A percentile compares a stretch with the other conserved stretches of the same genome.
Evolutionary conservation across 345 rosid genomes (phyloP).

Genomic region (Hibiscus trionum): DNA sequence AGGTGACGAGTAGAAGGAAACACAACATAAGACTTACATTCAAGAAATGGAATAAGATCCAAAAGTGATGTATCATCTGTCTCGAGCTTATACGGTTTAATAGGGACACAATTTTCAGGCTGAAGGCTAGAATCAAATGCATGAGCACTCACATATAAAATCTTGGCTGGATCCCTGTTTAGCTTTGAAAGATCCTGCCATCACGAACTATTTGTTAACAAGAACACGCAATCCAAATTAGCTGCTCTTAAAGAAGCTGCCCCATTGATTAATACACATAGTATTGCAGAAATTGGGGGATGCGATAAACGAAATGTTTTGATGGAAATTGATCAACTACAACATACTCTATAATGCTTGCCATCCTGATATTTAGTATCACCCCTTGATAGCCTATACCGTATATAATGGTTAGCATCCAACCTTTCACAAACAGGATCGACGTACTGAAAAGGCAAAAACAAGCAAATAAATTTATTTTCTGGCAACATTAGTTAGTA

Average conservation of each 20-base stretch:
- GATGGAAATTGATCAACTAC: conserved; percentile 7
- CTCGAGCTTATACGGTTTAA: conserved; percentile 73
- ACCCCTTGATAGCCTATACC: conserved; percentile 67
- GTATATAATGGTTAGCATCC: conserved; percentile 4
- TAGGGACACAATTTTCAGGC: conserved; percentile 73
- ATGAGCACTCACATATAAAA: conserved; percentile 73
- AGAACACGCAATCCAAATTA: neutral
- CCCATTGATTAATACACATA: neutral
- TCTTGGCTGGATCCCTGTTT: conserved; percentile 70
- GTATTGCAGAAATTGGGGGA: neutral
- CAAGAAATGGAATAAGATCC: conserved; percentile 94
- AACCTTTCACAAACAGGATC: neutral
- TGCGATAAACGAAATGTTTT: neutral
- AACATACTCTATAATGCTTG: conserved; percentile 74
- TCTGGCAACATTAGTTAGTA: neutral
- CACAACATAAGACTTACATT: conserved; percentile 44
- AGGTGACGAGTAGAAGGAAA: neutral
- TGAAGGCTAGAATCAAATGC: conserved; percentile 78
- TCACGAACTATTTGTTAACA: conserved; percentile 4
- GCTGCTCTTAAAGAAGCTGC: neutral
- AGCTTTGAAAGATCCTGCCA: conserved; percentile 92
- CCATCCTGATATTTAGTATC: conserved; percentile 84
- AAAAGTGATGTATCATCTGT: conserved; percentile 72
- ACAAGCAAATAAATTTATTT: neutral
- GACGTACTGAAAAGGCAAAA: neutral